Evolutionary conservation across 306 rosid genomes (phyloP), one percentile per base, ranked within the genome.

Genomic region (Malus domestica): DNA sequence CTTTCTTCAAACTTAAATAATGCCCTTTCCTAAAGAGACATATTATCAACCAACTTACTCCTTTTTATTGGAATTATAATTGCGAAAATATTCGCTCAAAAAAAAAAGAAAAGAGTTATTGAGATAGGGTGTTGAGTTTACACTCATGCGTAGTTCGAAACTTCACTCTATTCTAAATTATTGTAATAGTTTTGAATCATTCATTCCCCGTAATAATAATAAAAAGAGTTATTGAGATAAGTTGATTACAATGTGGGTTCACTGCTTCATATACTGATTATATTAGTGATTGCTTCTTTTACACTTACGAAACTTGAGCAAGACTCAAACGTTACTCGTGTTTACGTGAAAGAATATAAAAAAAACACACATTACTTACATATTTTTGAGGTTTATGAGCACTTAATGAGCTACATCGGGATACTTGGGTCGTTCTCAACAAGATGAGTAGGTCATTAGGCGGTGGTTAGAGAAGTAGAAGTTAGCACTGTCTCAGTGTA

Each of bases 401-500:
- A 15, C 14, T 6, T 6, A 30, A 16, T 30, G 11, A 13, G 29
- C 76, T 4, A 60, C 77, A 61, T 61, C 45, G 78, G 20, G 78
- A 74, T 70, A 59, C 59, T 74, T 27, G 51, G 74, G 78, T 81
- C 74, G 75, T 78, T 85, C 76, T 77, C 84, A 71, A 38, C 51
- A 69, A 32, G 33, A 74, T 76, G 70, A 76, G 71, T 30, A 73
- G 72, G 85, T 85, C 72, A 79, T 75, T 57, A 33, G 80, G 86
- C 78, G 95, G 93, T 90, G 62, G 97, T 85, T 84, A 81, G 80
- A 69, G 72, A 16, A n/a, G 87, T 74, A 85, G 91, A 88, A 90
- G 68, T 71, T 78, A 71, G 87, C 85, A 82, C 74, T 84, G 84
- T 88, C 91, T 86, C 79, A 66, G 75, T 78, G 90, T 86, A 85